These are phyloP conservation scores for Suillus weaverae DNA, from an alignment of 768 basidiomycete genomes.

Conservation along the genomic window DNA sequence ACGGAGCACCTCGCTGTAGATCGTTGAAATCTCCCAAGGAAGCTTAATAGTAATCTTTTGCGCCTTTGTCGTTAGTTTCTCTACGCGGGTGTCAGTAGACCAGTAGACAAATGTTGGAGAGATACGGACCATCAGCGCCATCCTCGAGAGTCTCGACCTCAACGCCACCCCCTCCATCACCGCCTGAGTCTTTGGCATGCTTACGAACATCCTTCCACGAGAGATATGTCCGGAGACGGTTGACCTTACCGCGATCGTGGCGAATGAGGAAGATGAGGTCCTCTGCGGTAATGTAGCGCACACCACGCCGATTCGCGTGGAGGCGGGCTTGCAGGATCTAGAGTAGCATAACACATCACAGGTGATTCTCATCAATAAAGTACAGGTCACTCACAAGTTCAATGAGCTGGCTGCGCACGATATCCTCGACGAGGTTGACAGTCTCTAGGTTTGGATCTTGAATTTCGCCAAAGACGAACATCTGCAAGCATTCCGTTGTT, in stretches of 20 bases:
- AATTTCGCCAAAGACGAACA: conserved; percentile 97
- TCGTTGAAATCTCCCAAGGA: conserved; percentile 92
- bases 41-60: conserved; percentile 94
- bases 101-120: neutral
- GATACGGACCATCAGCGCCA: conserved; percentile 66
- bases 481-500: conserved; percentile 42
- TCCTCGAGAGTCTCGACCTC: conserved; percentile 86
- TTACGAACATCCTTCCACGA: conserved; percentile 98
- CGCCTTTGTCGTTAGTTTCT: conserved; percentile 79
- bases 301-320: conserved; percentile 77
- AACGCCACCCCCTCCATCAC: conserved; percentile 75
- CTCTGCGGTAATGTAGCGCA: conserved; percentile 85
- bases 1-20: conserved; percentile 84
- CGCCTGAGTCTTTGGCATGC: conserved; percentile 88
- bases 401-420: conserved; percentile 85
- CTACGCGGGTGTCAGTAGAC: conserved; percentile 34
- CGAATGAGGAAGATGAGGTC: conserved; percentile 97
- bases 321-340: conserved; percentile 90
- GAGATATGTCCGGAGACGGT: conserved; percentile 87
- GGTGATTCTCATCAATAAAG: conserved; percentile 9
- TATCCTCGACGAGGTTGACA: conserved; percentile 93
- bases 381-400: conserved; percentile 64
- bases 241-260: conserved; percentile 91
- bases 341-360: neutral
- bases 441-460: conserved; percentile 87